phyloP scores from a whole-genome alignment of 2,329 filamentous ascomycete genomes.

The Myriosclerotinia scirpicola region DNA sequence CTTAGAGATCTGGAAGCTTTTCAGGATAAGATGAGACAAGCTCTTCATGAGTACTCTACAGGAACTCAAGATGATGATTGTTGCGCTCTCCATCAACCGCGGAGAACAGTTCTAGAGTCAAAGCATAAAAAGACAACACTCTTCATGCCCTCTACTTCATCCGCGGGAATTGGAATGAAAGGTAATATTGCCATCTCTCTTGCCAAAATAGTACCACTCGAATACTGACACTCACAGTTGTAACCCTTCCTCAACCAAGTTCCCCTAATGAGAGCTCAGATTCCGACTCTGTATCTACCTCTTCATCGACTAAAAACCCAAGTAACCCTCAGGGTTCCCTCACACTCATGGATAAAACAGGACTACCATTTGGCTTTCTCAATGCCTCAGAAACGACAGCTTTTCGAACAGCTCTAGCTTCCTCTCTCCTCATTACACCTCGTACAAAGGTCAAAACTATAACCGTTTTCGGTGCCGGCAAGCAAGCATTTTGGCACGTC shows the following conservation, averaged over 20 bases:
- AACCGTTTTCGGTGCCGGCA: slow-evolving; percentile 82
- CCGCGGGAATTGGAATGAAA: slow-evolving; percentile 66
- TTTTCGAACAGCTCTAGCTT: slow-evolving; percentile 75
- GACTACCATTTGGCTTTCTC: slow-evolving; percentile 64
- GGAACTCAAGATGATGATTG: slow-evolving; percentile 46
- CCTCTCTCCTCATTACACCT: slow-evolving; percentile 62
- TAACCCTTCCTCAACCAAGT: slow-evolving; percentile 56
- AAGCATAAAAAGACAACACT: slow-evolving; percentile 59
- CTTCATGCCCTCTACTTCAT: slow-evolving; percentile 72
- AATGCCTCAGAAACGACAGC: slow-evolving; percentile 75
- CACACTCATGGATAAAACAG: slow-evolving; percentile 64
- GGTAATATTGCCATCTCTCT: slow-evolving; percentile 43
- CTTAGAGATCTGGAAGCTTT: slow-evolving; percentile 54
- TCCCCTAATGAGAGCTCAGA: slow-evolving; percentile 20
- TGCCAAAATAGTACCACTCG: slow-evolving; percentile 2
- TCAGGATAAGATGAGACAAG: slow-evolving; percentile 49
- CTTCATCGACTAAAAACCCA: slow-evolving; percentile 52
- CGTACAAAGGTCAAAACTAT: slow-evolving; percentile 72
- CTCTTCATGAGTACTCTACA: slow-evolving; percentile 63
- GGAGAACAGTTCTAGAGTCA: slow-evolving; percentile 51
- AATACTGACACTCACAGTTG: slow-evolving; percentile 48
- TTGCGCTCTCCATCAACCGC: slow-evolving; percentile 54
- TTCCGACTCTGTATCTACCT: slow-evolving; percentile 30
- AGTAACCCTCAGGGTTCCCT: slow-evolving; percentile 54
- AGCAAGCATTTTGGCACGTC: slow-evolving; percentile 94